Base-by-base conservation (phyloP, 768 basidiomycete species). In the Trametes sanguinea region DNA sequence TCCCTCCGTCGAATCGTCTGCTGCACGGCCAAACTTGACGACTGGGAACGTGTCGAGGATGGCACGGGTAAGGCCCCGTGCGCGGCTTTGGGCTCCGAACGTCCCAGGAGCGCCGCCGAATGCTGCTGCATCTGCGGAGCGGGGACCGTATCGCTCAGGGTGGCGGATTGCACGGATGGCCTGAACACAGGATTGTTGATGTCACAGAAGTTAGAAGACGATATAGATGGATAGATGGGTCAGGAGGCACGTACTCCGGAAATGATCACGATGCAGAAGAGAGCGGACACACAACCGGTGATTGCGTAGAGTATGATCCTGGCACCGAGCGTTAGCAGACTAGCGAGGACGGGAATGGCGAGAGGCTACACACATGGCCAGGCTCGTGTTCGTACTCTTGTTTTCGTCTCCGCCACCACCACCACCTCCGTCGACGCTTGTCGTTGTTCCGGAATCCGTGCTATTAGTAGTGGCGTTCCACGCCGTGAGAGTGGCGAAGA, bases 31-130 rank as follows among this genome's bases (percentile, higher is more conserved):
- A 68, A 95, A 98, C 73, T 94, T 94, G 75, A 96, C 88, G 64
- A 97, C 77, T 4, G 95, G 95, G 77, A 98, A 98, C 3, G 95
- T 97, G 67, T 98, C 95, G 57, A 98, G 79, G 60, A 98, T 95
- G 17, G 96, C 96, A 17, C 92, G 86, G 1, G 92, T 90, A 53
- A 98, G 80, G 6, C 95, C 95, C n/a, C 84, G 78, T 0, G 93
- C 89, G 3, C 92, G 85, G 52, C 85, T 88, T 69, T 88, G 88
- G 40, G 80, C 79, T 4, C 61, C 61, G 58, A 62, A 60, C 2
- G 51, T 35, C 27, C 73, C 53, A 75, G 78, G 33, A 69, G 72
- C 27, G 65, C 76, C 46, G 57, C 69, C 53, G 55, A 52, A 56
- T 13, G 59, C 57, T 1, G 68, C 67, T 7, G 50, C 42, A 53